A percentile compares a stretch with the other conserved stretches of the same genome.
Evolutionary conservation across 73 alveolate species (phyloP).

Genomic region (Tetrahymena borealis): DNA sequence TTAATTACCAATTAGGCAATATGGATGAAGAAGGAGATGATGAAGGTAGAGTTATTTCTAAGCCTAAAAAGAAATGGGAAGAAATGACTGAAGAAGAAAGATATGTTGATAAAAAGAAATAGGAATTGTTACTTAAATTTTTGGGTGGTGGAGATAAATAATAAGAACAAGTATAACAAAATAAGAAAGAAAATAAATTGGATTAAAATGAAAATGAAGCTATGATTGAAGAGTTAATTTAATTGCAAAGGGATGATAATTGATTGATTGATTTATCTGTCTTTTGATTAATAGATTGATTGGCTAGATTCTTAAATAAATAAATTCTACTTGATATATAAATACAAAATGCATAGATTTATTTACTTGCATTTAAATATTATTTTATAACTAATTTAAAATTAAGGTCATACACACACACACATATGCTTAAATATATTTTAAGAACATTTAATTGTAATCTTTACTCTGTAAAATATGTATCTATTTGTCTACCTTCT

Average conservation of each 20-base stretch:
- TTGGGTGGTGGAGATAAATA: neutral
- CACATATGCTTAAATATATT: too few relatives aligned
- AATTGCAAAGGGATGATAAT: neutral
- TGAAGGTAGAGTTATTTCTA: neutral
- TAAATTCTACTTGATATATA: too few relatives aligned
- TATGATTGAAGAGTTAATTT: neutral
- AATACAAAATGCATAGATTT: too few relatives aligned
- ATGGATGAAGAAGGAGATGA: neutral
- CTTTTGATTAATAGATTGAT: too few relatives aligned
- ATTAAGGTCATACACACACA: too few relatives aligned
- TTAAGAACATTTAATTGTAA: too few relatives aligned
- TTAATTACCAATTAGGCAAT: neutral
- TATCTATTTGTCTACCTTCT: too few relatives aligned
- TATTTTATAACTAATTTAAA: too few relatives aligned
- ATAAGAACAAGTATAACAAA: neutral
- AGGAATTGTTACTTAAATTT: neutral
- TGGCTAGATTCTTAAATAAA: too few relatives aligned
- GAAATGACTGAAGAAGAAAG: neutral
- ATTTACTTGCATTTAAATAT: too few relatives aligned
- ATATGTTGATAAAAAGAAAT: neutral
- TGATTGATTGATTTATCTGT: too few relatives aligned
- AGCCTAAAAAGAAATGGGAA: neutral
- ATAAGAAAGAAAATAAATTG: neutral
- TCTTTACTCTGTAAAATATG: too few relatives aligned
- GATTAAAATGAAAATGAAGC: neutral